Conservation (phyloP, 129 eudicot species). For the Helianthus annuus region HanXRQr2.0-SUNRISE NC_035438.2:43005973-43006472, state of each 20-base stretch:
- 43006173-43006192: slow-evolving; percentile 27
- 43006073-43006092: background rate
- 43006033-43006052: background rate
- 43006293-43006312: background rate
- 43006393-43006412: background rate
- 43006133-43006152: slow-evolving; percentile 22
- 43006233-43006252: too few species aligned
- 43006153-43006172: slow-evolving; percentile 22
- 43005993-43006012: background rate
- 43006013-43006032: background rate
- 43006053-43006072: background rate
- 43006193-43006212: slow-evolving; percentile 29
- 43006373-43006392: background rate
- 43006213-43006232: slow-evolving; percentile 1
- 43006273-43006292: background rate
- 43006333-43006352: too few species aligned
- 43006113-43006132: slow-evolving; percentile 38
- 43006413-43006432: too few species aligned
- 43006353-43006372: too few species aligned
- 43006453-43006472: too few species aligned
- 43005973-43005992: too few species aligned
- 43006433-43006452: too few species aligned
- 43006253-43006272: slow-evolving; percentile 20
- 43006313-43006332: too few species aligned
- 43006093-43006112: slow-evolving; percentile 1